Evolutionary conservation across 2,329 filamentous ascomycete species (phyloP).

Genomic region (Colletotrichum euphorbiae): DNA sequence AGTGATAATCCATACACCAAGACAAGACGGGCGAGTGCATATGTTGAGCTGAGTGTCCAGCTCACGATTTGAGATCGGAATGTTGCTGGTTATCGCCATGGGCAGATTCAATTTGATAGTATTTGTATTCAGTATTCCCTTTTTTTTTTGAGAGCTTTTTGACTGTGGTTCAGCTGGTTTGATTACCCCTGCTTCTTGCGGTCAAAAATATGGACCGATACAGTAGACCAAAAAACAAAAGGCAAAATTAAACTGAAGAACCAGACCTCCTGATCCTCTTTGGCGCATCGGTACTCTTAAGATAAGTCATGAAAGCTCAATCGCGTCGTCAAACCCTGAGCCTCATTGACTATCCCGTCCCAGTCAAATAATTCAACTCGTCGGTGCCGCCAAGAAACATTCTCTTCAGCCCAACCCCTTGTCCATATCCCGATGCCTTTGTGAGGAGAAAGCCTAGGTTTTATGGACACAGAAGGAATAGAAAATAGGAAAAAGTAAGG

Average conservation of each 20-base stretch:
- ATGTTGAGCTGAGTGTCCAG: no score
- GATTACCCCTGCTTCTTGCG: slow-evolving; percentile 14
- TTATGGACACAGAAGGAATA: slow-evolving; percentile 32
- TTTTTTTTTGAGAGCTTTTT: slow-evolving; percentile 10
- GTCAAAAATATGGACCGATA: slow-evolving; percentile 6
- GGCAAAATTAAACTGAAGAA: neutral
- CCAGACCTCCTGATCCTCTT: neutral
- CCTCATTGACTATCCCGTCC: slow-evolving; percentile 3
- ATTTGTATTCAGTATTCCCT: slow-evolving; percentile 36
- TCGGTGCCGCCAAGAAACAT: slow-evolving; percentile 1
- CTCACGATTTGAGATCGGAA: no score
- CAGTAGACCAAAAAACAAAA: slow-evolving; percentile 16
- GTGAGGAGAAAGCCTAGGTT: slow-evolving; percentile 27
- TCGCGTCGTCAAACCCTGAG: neutral
- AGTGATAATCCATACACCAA: no score
- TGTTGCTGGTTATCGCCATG: no score
- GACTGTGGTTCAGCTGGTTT: slow-evolving; percentile 6
- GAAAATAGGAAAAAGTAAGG: slow-evolving; percentile 8
- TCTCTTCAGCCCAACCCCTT: neutral
- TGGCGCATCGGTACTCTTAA: slow-evolving; percentile 1
- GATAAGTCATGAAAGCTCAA: neutral
- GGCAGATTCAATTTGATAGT: slow-evolving; percentile 15
- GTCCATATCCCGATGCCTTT: slow-evolving; percentile 27
- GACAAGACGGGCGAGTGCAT: no score
- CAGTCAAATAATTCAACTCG: neutral